A percentile compares a stretch with the other conserved stretches of the same genome.
These are phyloP conservation scores for Colletotrichum kahawae DNA, from an alignment of 2,329 filamentous ascomycete genomes.

Conservation along the genomic window DNA sequence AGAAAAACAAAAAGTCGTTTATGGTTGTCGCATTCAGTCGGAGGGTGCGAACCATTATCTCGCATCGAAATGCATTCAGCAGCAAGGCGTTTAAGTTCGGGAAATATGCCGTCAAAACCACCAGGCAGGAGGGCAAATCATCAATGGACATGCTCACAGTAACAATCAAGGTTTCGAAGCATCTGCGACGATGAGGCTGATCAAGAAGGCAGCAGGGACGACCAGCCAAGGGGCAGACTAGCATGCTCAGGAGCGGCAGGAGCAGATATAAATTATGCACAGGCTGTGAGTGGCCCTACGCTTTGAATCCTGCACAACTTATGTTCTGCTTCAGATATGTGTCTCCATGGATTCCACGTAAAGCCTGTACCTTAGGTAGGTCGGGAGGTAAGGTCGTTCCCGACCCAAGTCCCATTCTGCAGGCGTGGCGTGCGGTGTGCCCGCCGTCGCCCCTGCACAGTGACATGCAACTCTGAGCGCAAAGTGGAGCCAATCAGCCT, in stretches of 20 bases:
- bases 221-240: not conserved
- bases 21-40: not conserved
- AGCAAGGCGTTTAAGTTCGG: slow-evolving; percentile 13
- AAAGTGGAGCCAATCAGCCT: not conserved
- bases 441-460: not conserved
- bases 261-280: not conserved
- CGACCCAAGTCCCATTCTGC: not conserved
- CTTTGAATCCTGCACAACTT: not conserved
- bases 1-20: not conserved
- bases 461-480: not conserved
- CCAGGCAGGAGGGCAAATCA: not conserved
- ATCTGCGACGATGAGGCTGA: not conserved
- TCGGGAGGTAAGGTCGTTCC: not conserved
- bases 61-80: not conserved
- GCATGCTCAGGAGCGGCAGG: not conserved
- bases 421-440: not conserved
- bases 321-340: not conserved
- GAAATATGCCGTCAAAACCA: not conserved
- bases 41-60: not conserved
- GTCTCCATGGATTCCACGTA: no score
- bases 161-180: not conserved
- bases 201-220: not conserved
- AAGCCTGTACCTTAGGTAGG: no score
- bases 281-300: not conserved
- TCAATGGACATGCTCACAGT: not conserved